A percentile compares a stretch with the other conserved stretches of the same genome.
Conservation (phyloP, 352 stramenopile genomes). For the Thalassiosira ordinaria region DNA sequence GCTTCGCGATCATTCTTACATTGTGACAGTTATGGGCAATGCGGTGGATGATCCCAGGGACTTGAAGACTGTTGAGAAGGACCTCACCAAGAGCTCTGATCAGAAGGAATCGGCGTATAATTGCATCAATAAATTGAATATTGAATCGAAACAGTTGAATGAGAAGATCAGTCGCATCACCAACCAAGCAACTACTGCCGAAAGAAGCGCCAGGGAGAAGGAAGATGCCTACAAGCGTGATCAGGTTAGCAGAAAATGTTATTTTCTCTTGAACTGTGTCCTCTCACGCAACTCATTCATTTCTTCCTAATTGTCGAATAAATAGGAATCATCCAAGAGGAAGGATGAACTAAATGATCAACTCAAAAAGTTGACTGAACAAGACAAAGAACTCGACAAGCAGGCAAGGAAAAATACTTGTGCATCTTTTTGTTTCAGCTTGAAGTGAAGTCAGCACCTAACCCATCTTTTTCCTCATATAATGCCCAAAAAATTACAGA, state of each 20-base stretch:
- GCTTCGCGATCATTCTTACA: not conserved
- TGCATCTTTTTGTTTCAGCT: too few species aligned
- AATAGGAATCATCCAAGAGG: conserved; percentile 52
- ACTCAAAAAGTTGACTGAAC: conserved; percentile 37
- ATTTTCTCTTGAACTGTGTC: too few species aligned
- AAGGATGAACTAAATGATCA: conserved; percentile 58
- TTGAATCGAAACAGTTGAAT: conserved; percentile 71
- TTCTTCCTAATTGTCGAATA: too few species aligned
- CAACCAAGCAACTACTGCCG: conserved; percentile 55
- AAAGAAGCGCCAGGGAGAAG: conserved; percentile 68
- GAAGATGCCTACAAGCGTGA: conserved; percentile 72
- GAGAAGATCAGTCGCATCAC: conserved; percentile 55
- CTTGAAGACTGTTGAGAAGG: conserved; percentile 70
- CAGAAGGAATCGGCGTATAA: conserved; percentile 56
- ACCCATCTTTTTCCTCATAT: too few species aligned
- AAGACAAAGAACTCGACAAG: conserved; percentile 49
- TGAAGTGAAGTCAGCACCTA: too few species aligned
- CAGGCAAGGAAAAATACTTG: too few species aligned
- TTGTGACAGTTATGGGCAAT: conserved; percentile 32
- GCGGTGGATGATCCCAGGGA: conserved; percentile 56
- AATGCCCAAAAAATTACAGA: too few species aligned
- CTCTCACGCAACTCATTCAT: too few species aligned
- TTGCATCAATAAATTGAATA: conserved; percentile 76
- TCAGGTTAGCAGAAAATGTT: too few species aligned
- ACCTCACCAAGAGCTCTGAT: conserved; percentile 45